Percentiles rank a stretch among this genome's conserved stretches.
Evolutionary conservation across 768 basidiomycete genomes (phyloP).

Genomic region (Sporobolomyces phaffii): DNA sequence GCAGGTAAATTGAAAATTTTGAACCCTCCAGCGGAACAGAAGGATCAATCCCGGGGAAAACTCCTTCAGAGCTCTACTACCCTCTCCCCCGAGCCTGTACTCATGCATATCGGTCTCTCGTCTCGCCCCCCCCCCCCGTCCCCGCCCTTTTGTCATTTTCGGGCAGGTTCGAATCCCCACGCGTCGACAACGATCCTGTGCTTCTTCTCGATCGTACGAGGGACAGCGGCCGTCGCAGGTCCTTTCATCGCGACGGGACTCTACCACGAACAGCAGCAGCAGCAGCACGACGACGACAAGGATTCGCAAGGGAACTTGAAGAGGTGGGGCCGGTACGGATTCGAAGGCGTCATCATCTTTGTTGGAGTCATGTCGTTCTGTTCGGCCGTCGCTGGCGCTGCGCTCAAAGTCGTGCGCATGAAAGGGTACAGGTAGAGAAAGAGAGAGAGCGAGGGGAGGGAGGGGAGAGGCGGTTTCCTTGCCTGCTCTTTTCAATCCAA

Average conservation of each 20-base stretch:
- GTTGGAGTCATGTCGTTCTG: constrained; percentile 6
- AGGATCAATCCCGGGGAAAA: not conserved
- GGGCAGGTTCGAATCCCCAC: constrained; percentile 9
- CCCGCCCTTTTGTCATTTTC: not conserved
- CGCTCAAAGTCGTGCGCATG: not conserved
- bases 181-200: constrained; percentile 18
- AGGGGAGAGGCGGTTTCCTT: not conserved
- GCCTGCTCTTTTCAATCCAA: too few species aligned
- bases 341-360: constrained; percentile 22
- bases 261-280: too few species aligned
- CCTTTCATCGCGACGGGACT: constrained; percentile 19
- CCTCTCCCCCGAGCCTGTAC: too few species aligned
- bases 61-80: too few species aligned
- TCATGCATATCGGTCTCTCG: too few species aligned
- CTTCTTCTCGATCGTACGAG: constrained; percentile 20
- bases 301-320: not conserved
- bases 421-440: not conserved
- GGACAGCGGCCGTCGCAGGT: constrained; percentile 15
- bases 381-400: not conserved
- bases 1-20: constrained; percentile 9
- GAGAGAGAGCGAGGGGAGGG: too few species aligned
- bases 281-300: not conserved
- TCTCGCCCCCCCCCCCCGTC: not conserved
- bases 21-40: too few species aligned
- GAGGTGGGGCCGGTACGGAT: constrained; percentile 13